Conservation (phyloP, 2,329 filamentous ascomycete genomes). For the Colletotrichum nymphaeae region DNA sequence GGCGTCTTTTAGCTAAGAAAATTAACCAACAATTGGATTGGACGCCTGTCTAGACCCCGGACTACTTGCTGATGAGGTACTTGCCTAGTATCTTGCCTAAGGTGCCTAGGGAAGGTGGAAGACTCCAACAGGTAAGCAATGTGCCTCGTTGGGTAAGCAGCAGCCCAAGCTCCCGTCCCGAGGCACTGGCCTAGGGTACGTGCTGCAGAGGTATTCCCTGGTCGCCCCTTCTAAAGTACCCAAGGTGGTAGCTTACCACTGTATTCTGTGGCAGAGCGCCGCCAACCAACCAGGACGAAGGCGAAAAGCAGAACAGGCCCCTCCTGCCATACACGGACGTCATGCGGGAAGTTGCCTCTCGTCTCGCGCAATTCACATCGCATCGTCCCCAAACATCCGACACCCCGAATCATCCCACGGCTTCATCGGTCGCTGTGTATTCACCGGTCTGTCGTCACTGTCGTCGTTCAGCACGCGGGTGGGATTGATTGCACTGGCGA, state of each 20-base stretch:
- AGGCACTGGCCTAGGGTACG: not conserved
- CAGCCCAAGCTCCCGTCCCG: slow-evolving; percentile 26
- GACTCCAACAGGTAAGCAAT: too few relatives aligned
- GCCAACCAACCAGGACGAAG: slow-evolving; percentile 30
- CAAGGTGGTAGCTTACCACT: too few relatives aligned
- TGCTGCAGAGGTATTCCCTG: not conserved
- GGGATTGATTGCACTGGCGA: not conserved
- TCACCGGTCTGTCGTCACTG: not conserved
- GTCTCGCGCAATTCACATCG: slow-evolving; percentile 29
- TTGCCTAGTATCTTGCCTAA: too few relatives aligned
- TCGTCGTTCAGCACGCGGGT: not conserved
- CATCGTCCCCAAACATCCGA: slow-evolving; percentile 22
- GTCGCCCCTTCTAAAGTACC: not conserved
- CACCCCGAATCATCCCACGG: slow-evolving; percentile 19
- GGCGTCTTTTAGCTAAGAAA: not conserved
- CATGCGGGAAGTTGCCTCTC: slow-evolving; percentile 34
- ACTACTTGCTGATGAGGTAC: not conserved
- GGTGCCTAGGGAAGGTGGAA: too few relatives aligned
- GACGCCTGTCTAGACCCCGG: not conserved
- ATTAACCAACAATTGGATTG: not conserved
- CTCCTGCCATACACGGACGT: slow-evolving; percentile 35
- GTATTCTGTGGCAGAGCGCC: not conserved
- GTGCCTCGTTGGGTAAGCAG: slow-evolving; percentile 2
- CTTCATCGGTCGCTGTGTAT: not conserved
- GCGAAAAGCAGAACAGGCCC: slow-evolving; percentile 22